A percentile compares a stretch with the other conserved stretches of the same genome.
phyloP scores from a whole-genome alignment of 1,284 basidiomycete genomes.

The Cryptococcus hybrid region DNA sequence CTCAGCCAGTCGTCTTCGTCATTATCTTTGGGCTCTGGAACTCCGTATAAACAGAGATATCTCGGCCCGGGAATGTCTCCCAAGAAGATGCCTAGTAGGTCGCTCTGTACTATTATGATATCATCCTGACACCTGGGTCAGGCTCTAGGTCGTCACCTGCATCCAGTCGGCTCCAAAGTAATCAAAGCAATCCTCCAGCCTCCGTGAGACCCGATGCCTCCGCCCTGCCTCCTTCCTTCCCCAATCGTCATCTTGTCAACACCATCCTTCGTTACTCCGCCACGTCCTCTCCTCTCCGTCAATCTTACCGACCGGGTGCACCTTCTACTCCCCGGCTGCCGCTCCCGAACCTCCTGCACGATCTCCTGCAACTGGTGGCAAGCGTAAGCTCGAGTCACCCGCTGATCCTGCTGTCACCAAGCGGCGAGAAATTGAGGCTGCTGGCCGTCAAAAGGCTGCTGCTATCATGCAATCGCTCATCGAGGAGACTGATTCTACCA shows the following conservation, averaged over 20 bases:
- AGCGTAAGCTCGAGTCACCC: conserved; percentile 5
- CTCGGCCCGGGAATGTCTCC: conserved; percentile 44
- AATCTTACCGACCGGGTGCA: not conserved
- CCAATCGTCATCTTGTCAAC: conserved; percentile 5
- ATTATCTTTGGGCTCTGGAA: not conserved
- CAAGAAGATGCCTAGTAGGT: conserved; percentile 14
- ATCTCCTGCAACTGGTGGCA: conserved; percentile 14
- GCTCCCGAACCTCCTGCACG: conserved; percentile 5
- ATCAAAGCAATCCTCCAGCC: not conserved
- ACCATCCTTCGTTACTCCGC: conserved; percentile 2
- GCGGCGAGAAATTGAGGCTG: conserved; percentile 14
- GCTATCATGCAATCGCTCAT: conserved; percentile 40
- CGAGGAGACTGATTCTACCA: conserved; percentile 26
- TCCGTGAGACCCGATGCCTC: not conserved
- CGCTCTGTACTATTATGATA: not conserved
- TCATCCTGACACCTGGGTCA: not conserved
- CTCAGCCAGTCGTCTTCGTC: not conserved
- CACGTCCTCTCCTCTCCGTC: not conserved
- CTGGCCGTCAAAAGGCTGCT: conserved; percentile 34
- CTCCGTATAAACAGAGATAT: conserved; percentile 22
- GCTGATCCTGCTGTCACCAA: not conserved
- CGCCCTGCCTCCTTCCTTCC: conserved; percentile 2
- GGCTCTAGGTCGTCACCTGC: not conserved
- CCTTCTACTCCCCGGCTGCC: not conserved
- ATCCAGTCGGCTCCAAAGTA: not conserved